Conservation (phyloP, 495 filamentous ascomycete species). For the Podospora sp. region DNA sequence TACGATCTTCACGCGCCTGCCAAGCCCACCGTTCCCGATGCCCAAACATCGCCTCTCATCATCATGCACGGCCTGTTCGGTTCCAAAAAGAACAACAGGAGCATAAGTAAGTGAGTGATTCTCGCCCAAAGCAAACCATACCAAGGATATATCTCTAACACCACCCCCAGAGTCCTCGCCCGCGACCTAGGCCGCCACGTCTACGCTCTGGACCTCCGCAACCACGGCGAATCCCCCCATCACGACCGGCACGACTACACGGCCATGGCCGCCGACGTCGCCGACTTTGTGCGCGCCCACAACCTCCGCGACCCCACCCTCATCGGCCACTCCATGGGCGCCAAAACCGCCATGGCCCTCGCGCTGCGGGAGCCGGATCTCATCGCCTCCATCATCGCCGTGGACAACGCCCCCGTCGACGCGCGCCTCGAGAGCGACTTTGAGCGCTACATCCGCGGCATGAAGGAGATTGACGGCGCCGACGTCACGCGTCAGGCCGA, state of each 20-base stretch:
- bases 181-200: constrained; percentile 78
- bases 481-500: constrained; percentile 68
- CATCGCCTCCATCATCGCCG: constrained; percentile 71
- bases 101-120: constrained; percentile 86
- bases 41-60: constrained; percentile 68
- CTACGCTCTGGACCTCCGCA: constrained; percentile 87
- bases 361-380: constrained; percentile 68
- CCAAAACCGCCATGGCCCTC: constrained; percentile 91
- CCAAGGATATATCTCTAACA: background rate
- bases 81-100: constrained; percentile 93
- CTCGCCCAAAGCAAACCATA: background rate
- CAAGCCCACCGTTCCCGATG: constrained; percentile 36
- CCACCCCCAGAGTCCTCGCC: constrained; percentile 63
- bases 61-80: constrained; percentile 95
- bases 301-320: constrained; percentile 69
- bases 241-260: constrained; percentile 75
- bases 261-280: constrained; percentile 84
- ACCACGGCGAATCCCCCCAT: constrained; percentile 91
- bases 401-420: constrained; percentile 92
- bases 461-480: constrained; percentile 76
- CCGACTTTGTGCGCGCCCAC: constrained; percentile 76
- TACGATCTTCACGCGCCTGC: constrained; percentile 62
- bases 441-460: constrained; percentile 77
- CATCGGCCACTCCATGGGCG: constrained; percentile 98
- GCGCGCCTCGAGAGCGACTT: constrained; percentile 74